Conservation (phyloP, 306 rosid genomes). For the Abrus precatorius region DNA sequence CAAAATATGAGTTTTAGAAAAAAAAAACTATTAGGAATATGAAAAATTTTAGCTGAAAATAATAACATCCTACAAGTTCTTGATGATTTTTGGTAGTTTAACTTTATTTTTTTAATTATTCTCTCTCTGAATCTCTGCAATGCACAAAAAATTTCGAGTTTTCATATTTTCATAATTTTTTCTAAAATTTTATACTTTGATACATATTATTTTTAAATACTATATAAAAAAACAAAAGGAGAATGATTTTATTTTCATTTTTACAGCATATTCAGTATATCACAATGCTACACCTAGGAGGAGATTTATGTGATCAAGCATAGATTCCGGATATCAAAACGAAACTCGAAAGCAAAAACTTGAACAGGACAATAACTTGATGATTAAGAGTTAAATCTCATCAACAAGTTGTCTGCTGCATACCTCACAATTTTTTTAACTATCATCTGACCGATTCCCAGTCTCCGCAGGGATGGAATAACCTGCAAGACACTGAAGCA, state of each 20-base stretch:
- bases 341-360: conserved; percentile 22
- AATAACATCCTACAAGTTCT: too few relatives aligned
- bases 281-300: conserved; percentile 8
- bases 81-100: too few relatives aligned
- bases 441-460: conserved; percentile 84
- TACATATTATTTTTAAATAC: too few relatives aligned
- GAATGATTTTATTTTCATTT: background rate
- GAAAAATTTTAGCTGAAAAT: too few relatives aligned
- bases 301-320: conserved; percentile 5
- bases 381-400: background rate
- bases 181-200: too few relatives aligned
- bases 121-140: too few relatives aligned
- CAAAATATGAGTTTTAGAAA: too few relatives aligned
- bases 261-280: conserved; percentile 7
- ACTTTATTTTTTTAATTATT: too few relatives aligned
- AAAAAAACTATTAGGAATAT: too few relatives aligned
- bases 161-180: too few relatives aligned
- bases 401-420: background rate
- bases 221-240: background rate
- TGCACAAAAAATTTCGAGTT: too few relatives aligned
- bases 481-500: conserved; percentile 72
- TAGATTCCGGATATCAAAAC: background rate
- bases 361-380: background rate
- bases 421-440: conserved; percentile 76
- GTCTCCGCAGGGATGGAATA: conserved; percentile 71